These are phyloP conservation scores for Colletotrichum sp. DNA, from an alignment of 2,329 filamentous ascomycete genomes.

Conservation along the genomic window DNA sequence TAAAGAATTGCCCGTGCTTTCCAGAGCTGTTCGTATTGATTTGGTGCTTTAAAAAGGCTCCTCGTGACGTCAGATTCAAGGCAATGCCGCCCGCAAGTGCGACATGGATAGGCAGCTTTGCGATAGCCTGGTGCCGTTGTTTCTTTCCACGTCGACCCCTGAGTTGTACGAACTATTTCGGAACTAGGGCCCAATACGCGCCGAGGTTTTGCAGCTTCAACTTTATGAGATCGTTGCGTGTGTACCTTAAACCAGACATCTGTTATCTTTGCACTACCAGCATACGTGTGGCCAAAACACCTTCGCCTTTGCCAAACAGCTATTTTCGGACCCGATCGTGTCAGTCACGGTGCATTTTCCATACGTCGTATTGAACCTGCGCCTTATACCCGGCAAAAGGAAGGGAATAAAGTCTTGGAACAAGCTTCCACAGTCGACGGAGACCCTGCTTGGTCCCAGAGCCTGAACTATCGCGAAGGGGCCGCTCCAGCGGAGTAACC, in stretches of 20 bases:
- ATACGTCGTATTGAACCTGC: neutral
- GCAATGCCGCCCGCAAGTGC: neutral
- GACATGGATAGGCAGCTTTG: neutral
- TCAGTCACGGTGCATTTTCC: rapidly evolving
- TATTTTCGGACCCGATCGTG: neutral
- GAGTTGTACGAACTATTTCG: neutral
- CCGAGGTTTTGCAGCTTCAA: neutral
- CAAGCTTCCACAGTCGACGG: neutral
- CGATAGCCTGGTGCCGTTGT: neutral
- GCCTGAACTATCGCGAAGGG: neutral
- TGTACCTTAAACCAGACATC: neutral
- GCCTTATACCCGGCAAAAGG: rapidly evolving
- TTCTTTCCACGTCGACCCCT: neutral
- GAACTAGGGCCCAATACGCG: neutral
- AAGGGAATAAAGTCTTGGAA: neutral
- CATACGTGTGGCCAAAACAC: neutral
- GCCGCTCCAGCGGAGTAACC: neutral
- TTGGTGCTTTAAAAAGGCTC: neutral
- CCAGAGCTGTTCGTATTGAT: neutral
- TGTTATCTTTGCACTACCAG: neutral
- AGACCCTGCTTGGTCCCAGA: neutral
- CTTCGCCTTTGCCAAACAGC: neutral
- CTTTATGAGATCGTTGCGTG: neutral
- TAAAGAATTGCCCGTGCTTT: too few species aligned
- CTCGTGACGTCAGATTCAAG: neutral